Conservation (phyloP, 306 rosid species). For the Nissolia schottii region DNA sequence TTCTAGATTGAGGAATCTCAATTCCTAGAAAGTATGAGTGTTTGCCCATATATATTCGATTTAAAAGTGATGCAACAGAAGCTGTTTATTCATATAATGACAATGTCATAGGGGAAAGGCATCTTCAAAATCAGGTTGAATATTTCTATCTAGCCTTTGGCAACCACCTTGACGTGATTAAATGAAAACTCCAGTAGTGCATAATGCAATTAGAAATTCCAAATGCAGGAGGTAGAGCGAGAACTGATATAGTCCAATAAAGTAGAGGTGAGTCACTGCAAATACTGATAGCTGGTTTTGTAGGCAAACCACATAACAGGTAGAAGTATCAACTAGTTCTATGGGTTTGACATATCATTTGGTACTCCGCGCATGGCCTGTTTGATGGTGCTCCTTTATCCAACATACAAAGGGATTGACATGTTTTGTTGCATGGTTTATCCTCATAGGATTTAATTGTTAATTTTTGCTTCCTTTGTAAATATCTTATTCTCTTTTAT, state of each 20-base stretch:
- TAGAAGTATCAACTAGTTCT: not conserved
- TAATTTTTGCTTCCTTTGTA: not conserved
- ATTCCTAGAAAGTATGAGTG: not conserved
- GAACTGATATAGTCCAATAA: not conserved
- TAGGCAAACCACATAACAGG: not conserved
- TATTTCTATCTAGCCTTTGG: not conserved
- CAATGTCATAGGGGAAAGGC: not conserved
- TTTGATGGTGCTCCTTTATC: not conserved
- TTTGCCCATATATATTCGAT: not conserved
- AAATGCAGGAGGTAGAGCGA: not conserved
- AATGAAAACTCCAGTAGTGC: not conserved
- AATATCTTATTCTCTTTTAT: no score
- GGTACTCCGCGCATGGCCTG: not conserved
- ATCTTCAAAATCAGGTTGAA: not conserved
- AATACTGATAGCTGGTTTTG: not conserved
- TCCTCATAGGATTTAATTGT: not conserved
- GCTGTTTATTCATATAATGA: not conserved
- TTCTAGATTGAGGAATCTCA: not conserved
- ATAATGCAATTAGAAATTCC: not conserved
- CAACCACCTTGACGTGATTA: not conserved
- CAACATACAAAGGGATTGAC: not conserved
- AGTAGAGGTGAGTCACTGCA: not conserved
- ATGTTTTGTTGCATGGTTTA: not conserved
- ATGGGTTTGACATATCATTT: not conserved
- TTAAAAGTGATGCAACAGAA: not conserved